Base-by-base conservation (phyloP, 1,284 basidiomycete genomes). In the Trichosporon asahii region DNA sequence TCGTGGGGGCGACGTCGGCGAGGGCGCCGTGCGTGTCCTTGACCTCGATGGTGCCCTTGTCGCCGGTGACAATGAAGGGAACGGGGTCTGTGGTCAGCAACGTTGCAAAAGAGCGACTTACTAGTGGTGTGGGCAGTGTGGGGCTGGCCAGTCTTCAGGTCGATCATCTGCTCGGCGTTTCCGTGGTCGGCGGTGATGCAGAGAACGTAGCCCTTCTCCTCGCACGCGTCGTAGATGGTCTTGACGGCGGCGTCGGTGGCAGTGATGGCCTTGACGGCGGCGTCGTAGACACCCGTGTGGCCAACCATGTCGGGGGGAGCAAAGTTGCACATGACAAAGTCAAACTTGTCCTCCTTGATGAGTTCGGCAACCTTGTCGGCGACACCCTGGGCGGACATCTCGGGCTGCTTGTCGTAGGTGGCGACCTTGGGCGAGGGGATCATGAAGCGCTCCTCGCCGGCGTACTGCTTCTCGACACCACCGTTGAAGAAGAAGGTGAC, bases 401-500 rank as follows among this genome's bases (percentile, higher is more conserved):
- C 88, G 5, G 93, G 94, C 74, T 92, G 86, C 78, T 90, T 87
- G 84, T 95, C 93, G 83, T 96, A 96, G 8, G 91, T 94, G 6
- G 93, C 89, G 37, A 94, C 92, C 79, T 92, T 94, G 60, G 93
- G 94, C 21, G 92, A 94, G 2, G 91, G 88, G 70, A 95, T 89
- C 91, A 96, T 90, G 80, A 89, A 85, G n/a, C 94, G 87, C 76
- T 91, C 89, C 82, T 95, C 93, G n/a, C 85, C 83, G 18, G 88
- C 85, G 83, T 92, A 95, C 77, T 95, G 91, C 81, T 94, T 93
- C 86, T 95, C 94, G 55, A 93, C 89, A 71, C 93, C 94, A 29
- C 94, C 93, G 83, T 95, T 95, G 88, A 96, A 95, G 88, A 96
- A 96, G 87, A 95, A 95, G 0, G 94, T 96, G 72, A 96, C 92